Conservation (phyloP, 1,284 basidiomycete species). For the Spongispora temasekensis region DNA sequence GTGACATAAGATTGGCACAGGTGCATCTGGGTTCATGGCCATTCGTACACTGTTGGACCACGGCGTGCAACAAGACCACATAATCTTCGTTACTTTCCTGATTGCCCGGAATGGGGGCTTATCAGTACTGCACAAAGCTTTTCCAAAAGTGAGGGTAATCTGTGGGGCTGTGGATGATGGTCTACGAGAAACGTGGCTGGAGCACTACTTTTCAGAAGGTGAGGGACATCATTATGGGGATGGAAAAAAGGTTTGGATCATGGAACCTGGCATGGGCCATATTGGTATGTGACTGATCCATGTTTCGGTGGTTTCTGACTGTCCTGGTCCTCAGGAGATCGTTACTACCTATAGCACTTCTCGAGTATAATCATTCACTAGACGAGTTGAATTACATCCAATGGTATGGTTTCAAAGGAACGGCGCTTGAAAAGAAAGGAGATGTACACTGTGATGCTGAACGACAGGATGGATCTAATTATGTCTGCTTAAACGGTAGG, state of each 20-base stretch:
- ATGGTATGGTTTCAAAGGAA: constrained; percentile 8
- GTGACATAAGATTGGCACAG: constrained; percentile 80
- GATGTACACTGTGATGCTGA: constrained; percentile 15
- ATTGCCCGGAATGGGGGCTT: constrained; percentile 81
- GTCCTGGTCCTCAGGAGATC: constrained; percentile 40
- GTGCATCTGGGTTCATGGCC: constrained; percentile 94
- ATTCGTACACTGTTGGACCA: constrained; percentile 95
- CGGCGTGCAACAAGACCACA: constrained; percentile 83
- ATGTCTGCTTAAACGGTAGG: constrained; percentile 1
- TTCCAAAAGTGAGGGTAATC: constrained; percentile 81
- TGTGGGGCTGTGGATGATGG: constrained; percentile 80
- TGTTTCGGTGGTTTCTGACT: constrained; percentile 5
- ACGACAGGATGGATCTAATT: constrained; percentile 9
- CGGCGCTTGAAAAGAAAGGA: constrained; percentile 6
- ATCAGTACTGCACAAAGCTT: constrained; percentile 76
- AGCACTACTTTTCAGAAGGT: constrained; percentile 49
- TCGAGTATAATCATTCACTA: constrained; percentile 2
- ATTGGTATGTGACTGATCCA: constrained; percentile 53
- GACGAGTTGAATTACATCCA: constrained; percentile 3
- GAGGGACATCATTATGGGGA: constrained; percentile 37
- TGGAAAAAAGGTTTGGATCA: constrained; percentile 69
- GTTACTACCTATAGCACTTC: constrained; percentile 43
- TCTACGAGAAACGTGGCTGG: constrained; percentile 71
- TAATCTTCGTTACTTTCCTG: constrained; percentile 89
- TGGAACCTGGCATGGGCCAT: constrained; percentile 81